A percentile compares a stretch with the other conserved stretches of the same genome.
phyloP scores from a whole-genome alignment of 2,329 filamentous ascomycete species.

The Fusarium sp. region DNA sequence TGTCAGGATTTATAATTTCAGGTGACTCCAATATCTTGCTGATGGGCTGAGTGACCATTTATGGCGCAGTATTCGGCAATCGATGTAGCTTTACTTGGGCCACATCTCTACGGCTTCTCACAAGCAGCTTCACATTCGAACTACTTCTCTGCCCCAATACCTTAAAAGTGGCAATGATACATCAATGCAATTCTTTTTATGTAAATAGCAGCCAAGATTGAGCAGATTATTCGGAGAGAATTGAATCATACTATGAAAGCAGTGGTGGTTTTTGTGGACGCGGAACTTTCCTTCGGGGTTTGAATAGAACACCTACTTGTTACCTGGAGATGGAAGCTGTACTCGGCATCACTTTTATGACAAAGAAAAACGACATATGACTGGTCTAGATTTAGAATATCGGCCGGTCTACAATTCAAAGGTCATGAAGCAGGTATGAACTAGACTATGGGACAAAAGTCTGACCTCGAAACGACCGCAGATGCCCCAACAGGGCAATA shows the following conservation, averaged over 20 bases:
- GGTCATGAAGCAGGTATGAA: neutral
- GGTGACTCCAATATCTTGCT: no score
- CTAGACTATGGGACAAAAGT: neutral
- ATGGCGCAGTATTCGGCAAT: no score
- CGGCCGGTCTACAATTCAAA: neutral
- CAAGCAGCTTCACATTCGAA: neutral
- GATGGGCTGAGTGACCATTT: no score
- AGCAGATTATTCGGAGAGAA: neutral
- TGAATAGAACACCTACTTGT: neutral
- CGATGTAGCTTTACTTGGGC: neutral
- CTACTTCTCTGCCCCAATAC: neutral
- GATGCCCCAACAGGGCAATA: conserved; percentile 6
- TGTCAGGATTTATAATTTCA: no score
- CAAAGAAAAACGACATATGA: neutral
- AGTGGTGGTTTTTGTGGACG: neutral
- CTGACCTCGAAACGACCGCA: neutral
- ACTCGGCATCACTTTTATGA: no score
- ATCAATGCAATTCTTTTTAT: no score
- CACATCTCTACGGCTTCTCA: neutral
- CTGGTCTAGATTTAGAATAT: neutral
- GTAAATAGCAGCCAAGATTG: neutral
- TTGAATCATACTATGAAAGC: neutral
- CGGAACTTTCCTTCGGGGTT: neutral
- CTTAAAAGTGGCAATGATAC: no score
- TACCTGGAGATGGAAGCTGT: no score